These are phyloP conservation scores for Fragilaria crotonensis DNA, from an alignment of 108 stramenopile genomes.

Conservation along the genomic window DNA sequence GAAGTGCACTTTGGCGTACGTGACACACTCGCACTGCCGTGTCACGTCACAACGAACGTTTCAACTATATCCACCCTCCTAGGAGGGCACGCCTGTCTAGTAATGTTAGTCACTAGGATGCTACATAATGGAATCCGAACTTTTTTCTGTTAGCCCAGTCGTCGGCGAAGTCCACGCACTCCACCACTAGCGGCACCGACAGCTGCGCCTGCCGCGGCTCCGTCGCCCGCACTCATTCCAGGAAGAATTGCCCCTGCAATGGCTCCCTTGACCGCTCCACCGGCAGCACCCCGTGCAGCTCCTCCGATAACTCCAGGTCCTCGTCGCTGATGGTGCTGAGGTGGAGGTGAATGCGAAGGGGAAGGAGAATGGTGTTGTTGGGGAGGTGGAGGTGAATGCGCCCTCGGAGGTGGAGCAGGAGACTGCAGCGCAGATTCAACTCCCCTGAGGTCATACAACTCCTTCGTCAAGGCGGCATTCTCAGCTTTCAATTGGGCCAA, in stretches of 20 bases:
- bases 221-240: too few species aligned
- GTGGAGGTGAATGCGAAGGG: neutral
- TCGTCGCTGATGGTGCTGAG: neutral
- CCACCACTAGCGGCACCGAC: too few species aligned
- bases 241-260: neutral
- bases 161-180: too few species aligned
- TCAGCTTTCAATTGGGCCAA: neutral
- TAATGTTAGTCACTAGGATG: too few species aligned
- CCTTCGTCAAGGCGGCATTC: conserved; percentile 1
- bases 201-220: too few species aligned
- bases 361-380: conserved; percentile 1
- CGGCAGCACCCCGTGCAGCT: conserved; percentile 11
- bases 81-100: too few species aligned
- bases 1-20: too few species aligned
- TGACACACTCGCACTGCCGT: too few species aligned
- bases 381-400: neutral
- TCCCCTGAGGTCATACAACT: conserved; percentile 8
- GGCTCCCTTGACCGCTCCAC: conserved; percentile 13
- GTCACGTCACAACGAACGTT: too few species aligned
- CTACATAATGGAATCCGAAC: too few species aligned
- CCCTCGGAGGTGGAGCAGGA: neutral
- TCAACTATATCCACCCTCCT: too few species aligned
- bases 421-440: neutral
- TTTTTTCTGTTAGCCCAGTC: too few species aligned
- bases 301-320: conserved; percentile 3